phyloP scores from a whole-genome alignment of 1,284 basidiomycete genomes.

The Cryptococcus sp. region DNA sequence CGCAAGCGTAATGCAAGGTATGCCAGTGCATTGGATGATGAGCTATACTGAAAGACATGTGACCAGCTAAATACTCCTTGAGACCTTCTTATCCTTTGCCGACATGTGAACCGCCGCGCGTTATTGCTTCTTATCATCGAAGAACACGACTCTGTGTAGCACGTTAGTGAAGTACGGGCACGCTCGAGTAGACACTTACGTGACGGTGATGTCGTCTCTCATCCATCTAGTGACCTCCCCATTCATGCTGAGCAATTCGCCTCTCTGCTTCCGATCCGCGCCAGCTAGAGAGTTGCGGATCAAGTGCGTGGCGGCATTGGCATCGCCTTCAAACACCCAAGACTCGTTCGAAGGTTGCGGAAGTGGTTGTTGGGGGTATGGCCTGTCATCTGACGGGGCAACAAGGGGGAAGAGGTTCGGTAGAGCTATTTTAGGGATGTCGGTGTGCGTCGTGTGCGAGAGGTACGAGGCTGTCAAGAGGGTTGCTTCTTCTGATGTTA shows the following conservation, averaged over 20 bases:
- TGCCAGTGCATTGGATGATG: too few species aligned
- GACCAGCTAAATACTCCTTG: too few species aligned
- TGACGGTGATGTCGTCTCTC: slow-evolving; percentile 88
- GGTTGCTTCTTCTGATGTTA: slow-evolving; percentile 94
- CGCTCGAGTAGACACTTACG: slow-evolving; percentile 60
- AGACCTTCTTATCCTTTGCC: too few species aligned
- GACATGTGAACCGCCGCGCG: too few species aligned
- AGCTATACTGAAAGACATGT: too few species aligned
- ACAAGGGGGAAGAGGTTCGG: slow-evolving; percentile 32
- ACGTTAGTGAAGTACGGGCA: neutral
- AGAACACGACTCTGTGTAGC: slow-evolving; percentile 6
- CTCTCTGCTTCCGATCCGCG: slow-evolving; percentile 68
- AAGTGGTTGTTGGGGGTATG: slow-evolving; percentile 46
- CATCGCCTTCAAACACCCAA: slow-evolving; percentile 81
- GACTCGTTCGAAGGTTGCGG: slow-evolving; percentile 43
- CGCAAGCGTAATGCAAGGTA: too few species aligned
- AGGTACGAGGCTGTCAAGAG: slow-evolving; percentile 84
- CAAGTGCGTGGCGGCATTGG: slow-evolving; percentile 84
- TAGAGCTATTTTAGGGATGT: slow-evolving; percentile 36
- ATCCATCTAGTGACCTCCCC: slow-evolving; percentile 74
- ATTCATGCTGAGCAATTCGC: slow-evolving; percentile 79
- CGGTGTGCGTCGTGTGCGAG: slow-evolving; percentile 60
- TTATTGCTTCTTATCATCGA: slow-evolving; percentile 6
- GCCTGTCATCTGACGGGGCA: slow-evolving; percentile 26
- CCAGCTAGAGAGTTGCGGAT: slow-evolving; percentile 94